A percentile compares a stretch with the other conserved stretches of the same genome.
These are phyloP conservation scores for Melaleuca alternifolia DNA, from an alignment of 345 rosid species.

Conservation along the genomic window DNA sequence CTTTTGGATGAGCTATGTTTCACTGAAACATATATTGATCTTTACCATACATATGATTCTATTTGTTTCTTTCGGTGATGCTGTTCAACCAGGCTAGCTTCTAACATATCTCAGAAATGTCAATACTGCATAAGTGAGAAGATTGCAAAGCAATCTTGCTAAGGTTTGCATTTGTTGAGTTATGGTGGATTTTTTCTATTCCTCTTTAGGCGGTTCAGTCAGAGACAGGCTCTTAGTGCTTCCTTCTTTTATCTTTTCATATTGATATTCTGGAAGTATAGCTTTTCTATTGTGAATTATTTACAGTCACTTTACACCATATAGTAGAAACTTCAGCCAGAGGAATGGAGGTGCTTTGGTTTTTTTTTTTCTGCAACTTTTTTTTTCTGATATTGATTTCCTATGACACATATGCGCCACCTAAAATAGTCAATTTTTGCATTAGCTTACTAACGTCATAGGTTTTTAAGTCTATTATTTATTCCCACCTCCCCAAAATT, in stretches of 20 bases:
- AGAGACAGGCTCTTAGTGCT: background rate
- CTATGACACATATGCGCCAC: background rate
- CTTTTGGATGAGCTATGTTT: background rate
- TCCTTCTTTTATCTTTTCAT: background rate
- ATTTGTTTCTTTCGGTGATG: conserved; percentile 78
- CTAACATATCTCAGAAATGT: conserved; percentile 49
- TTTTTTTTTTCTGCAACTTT: background rate
- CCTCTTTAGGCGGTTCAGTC: background rate
- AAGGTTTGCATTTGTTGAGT: conserved; percentile 36
- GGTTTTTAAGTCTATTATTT: background rate
- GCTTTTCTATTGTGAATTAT: background rate
- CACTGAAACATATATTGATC: background rate
- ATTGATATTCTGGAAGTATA: background rate
- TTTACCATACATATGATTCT: conserved; percentile 50
- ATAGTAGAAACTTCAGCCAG: background rate
- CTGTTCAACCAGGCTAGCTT: conserved; percentile 75
- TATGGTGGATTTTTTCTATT: background rate
- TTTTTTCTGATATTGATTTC: background rate
- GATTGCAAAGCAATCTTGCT: conserved; percentile 52
- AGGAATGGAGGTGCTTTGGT: background rate
- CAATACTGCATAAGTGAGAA: conserved; percentile 36
- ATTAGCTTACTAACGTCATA: background rate
- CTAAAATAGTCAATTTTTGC: background rate
- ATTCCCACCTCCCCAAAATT: background rate
- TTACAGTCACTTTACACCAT: background rate